Base-by-base conservation (phyloP, 129 eudicot species). In the Rutidosis leptorrhynchoides region DNA sequence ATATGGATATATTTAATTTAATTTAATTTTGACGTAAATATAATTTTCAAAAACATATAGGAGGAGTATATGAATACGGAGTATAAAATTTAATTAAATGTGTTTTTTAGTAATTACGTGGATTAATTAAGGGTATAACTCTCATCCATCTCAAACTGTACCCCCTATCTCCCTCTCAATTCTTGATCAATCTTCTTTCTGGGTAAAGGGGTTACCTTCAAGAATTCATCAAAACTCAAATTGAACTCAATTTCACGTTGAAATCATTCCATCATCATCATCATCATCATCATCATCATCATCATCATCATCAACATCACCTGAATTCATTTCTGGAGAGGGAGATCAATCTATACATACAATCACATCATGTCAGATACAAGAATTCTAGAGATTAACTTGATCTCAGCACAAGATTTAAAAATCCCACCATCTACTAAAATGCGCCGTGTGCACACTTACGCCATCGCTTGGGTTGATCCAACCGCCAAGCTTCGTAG, bases 401-500 rank as follows among this genome's bases (percentile, higher is more conserved):
- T 93, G 82, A 86, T 93, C 84, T 88, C 96, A 22, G 98, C 92
- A 11, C 98, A 88, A 74, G 74, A 77, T 17, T 82, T 93, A 1
- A 93, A 85, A 70, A 75, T 68, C 22, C 71, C 87, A 6, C 95
- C 89, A 0, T 49, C 95, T 11, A 52, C 87, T 0, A 82, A 76
- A 40, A 35, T 79, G 53, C 95, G 94, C 85, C 86, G 86, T n/a
- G 62, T 84, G 63, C 89, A 88, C 60, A 86, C 98, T 77, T 93
- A 83, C 85, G 98, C 96, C 51, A 68, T 85, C 77, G 83, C 80
- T 0, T 88, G 85, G 84, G 66, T 85, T 2, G 67, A 88, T 64
- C 82, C 85, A 0, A 43, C 83, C 0, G 59, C 69, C 16, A 88
- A 88, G 78, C 98, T 93, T 33, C 96, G 98, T 2, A 85, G 85